phyloP scores from a whole-genome alignment of 2,329 filamentous ascomycete genomes.

The Paradendryphiella salina region DNA sequence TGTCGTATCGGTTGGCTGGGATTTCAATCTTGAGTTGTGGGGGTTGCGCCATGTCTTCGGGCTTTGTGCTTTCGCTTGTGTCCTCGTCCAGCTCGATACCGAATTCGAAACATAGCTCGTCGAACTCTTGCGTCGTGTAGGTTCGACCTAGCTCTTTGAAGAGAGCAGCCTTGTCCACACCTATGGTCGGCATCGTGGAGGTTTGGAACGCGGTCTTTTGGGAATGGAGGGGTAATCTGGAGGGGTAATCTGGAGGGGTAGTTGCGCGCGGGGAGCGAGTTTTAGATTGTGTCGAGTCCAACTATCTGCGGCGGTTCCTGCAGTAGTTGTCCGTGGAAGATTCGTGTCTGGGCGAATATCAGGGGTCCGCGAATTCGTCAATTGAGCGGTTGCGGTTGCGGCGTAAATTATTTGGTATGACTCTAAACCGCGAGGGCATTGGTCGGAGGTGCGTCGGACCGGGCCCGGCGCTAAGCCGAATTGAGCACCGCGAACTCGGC shows the following conservation, averaged over 20 bases:
- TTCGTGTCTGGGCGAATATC: background rate
- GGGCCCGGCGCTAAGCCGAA: conserved; percentile 15
- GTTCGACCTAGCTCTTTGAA: conserved; percentile 89
- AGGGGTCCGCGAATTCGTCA: background rate
- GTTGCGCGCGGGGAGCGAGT: conserved; percentile 24
- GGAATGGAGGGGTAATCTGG: conserved; percentile 39
- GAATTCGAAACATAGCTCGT: conserved; percentile 97
- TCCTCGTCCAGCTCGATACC: conserved; percentile 98
- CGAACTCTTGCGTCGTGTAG: conserved; percentile 92
- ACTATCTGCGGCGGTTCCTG: conserved; percentile 2
- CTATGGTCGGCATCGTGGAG: conserved; percentile 86
- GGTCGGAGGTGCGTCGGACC: conserved; percentile 23
- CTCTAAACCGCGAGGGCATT: conserved; percentile 23
- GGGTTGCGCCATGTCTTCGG: conserved; percentile 66
- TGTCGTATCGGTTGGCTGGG: conserved; percentile 89
- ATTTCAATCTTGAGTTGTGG: conserved; percentile 98
- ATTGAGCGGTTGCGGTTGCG: conserved; percentile 3
- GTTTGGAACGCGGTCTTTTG: conserved; percentile 12
- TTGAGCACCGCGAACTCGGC: background rate
- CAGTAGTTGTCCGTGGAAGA: background rate
- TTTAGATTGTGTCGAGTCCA: background rate
- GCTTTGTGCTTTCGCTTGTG: conserved; percentile 37
- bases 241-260: conserved; percentile 34
- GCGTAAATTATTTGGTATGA: conserved; percentile 33
- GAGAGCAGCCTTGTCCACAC: conserved; percentile 93